Conservation (phyloP, 1,139 yeast species). For the Pichia sp. region DNA sequence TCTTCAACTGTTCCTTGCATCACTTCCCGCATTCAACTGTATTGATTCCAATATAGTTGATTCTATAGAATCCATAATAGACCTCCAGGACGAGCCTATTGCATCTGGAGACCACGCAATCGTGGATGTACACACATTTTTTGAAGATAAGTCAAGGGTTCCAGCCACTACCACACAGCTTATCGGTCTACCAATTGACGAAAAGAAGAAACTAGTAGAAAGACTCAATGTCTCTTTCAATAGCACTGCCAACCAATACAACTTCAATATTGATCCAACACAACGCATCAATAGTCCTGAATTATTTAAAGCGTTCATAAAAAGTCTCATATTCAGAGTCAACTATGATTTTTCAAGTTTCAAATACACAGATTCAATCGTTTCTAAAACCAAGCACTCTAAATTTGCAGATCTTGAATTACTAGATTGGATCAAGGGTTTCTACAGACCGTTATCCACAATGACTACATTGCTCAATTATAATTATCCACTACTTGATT, state of each 20-base stretch:
- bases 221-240: not conserved
- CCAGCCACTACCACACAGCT: slow-evolving; percentile 1
- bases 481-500: slow-evolving; percentile 23
- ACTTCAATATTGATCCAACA: slow-evolving; percentile 1
- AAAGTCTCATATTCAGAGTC: slow-evolving; percentile 21
- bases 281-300: not conserved
- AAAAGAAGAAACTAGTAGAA: slow-evolving; percentile 1
- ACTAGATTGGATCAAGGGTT: slow-evolving; percentile 24
- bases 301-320: slow-evolving; percentile 21
- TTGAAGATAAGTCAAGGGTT: not conserved
- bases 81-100: not conserved
- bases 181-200: not conserved
- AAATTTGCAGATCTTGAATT: slow-evolving; percentile 15
- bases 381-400: slow-evolving; percentile 2
- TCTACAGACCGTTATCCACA: slow-evolving; percentile 24
- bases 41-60: not conserved
- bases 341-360: slow-evolving; percentile 21
- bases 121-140: slow-evolving; percentile 4
- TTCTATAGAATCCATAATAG: slow-evolving; percentile 2
- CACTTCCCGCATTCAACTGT: slow-evolving; percentile 5
- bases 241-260: slow-evolving; percentile 1
- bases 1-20: slow-evolving; percentile 5
- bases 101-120: not conserved
- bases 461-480: slow-evolving; percentile 11
- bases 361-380: slow-evolving; percentile 3